A percentile compares a stretch with the other conserved stretches of the same genome.
Conservation (phyloP, 768 basidiomycete species). For the Naganishia kalamii region DNA sequence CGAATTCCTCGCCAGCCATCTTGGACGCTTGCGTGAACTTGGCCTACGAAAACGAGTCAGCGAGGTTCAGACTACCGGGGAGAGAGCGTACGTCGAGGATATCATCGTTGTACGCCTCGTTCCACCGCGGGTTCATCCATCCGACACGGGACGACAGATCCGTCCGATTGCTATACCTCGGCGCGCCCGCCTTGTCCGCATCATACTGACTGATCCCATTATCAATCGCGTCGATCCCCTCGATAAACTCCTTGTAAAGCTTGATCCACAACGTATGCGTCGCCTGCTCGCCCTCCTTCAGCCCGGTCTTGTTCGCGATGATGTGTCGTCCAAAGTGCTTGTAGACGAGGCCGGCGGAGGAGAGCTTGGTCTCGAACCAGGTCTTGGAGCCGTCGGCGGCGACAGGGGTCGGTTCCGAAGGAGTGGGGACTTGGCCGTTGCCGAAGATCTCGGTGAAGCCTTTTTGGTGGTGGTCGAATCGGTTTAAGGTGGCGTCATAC, state of each 20-base stretch:
- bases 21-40: slow-evolving; percentile 72
- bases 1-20: slow-evolving; percentile 79
- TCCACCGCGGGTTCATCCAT: slow-evolving; percentile 86
- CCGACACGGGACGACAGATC: slow-evolving; percentile 79
- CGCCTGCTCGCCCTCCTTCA: slow-evolving; percentile 56
- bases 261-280: slow-evolving; percentile 77
- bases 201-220: slow-evolving; percentile 85
- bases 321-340: slow-evolving; percentile 91
- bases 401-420: slow-evolving; percentile 9
- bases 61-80: background rate
- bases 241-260: slow-evolving; percentile 87
- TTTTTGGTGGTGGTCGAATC: slow-evolving; percentile 95
- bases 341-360: slow-evolving; percentile 88
- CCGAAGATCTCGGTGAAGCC: slow-evolving; percentile 88
- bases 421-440: slow-evolving; percentile 53
- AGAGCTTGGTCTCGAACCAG: slow-evolving; percentile 65
- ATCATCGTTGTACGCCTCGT: slow-evolving; percentile 63
- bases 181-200: slow-evolving; percentile 51
- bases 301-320: slow-evolving; percentile 58
- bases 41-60: slow-evolving; percentile 49
- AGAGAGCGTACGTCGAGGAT: slow-evolving; percentile 61
- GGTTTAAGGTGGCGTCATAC: slow-evolving; percentile 69
- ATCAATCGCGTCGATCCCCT: slow-evolving; percentile 77
- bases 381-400: slow-evolving; percentile 16
- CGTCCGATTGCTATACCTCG: slow-evolving; percentile 66